A percentile compares a stretch with the other conserved stretches of the same genome.
Conservation (phyloP, 2,329 filamentous ascomycete genomes). For the Penicillium sp. region DNA sequence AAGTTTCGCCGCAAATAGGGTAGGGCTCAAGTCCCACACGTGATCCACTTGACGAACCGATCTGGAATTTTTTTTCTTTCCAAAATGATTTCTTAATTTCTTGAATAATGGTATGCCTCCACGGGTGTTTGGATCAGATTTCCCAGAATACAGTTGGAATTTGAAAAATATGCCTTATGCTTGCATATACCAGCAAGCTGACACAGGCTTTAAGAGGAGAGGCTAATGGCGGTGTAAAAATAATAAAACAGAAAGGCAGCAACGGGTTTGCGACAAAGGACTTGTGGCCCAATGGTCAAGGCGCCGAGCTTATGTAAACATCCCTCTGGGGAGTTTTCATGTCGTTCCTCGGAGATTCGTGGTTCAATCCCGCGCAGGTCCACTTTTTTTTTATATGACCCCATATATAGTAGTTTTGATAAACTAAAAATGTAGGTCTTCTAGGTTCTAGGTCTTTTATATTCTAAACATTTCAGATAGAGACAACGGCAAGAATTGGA, state of each 20-base stretch:
- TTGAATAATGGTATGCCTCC: neutral
- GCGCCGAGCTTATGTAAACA: slow-evolving; percentile 3
- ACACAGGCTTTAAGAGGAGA: neutral
- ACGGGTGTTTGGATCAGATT: no score
- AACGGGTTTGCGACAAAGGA: neutral
- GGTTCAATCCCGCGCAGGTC: slow-evolving; percentile 1
- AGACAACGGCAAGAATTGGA: no score
- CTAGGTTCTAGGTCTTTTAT: no score
- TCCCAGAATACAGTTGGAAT: no score
- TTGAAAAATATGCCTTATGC: no score
- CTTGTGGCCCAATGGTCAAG: neutral
- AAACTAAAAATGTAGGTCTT: no score
- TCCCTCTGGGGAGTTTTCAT: neutral
- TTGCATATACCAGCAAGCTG: neutral
- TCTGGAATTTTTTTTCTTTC: neutral
- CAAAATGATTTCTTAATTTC: neutral
- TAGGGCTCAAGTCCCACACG: neutral
- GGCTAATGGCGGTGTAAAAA: neutral
- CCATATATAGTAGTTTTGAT: no score
- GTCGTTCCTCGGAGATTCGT: neutral
- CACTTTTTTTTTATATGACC: neutral
- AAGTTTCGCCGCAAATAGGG: no score
- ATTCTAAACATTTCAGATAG: no score
- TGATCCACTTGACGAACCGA: neutral
- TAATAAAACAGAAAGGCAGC: neutral